Conservation (phyloP, 345 rosid species). For the Citrus unshiu region DNA sequence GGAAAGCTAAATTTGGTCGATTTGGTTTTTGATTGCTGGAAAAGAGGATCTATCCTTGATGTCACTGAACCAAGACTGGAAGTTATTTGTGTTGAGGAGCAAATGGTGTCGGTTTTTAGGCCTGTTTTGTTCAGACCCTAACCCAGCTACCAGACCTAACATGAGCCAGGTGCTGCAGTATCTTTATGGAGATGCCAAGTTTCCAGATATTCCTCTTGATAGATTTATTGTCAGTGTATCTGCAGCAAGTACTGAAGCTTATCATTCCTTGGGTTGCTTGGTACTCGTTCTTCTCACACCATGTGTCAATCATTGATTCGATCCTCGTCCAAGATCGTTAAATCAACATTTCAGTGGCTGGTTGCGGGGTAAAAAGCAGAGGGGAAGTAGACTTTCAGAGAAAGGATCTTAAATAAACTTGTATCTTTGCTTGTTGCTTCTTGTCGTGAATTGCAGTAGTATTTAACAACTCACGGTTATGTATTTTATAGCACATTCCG, state of each 20-base stretch:
- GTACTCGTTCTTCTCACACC: background rate
- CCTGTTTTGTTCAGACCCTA: slow-evolving; percentile 14
- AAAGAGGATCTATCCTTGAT: slow-evolving; percentile 8
- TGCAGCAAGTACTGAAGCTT: background rate
- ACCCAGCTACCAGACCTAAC: slow-evolving; percentile 15
- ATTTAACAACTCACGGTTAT: too few relatives aligned
- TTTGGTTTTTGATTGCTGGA: slow-evolving; percentile 23
- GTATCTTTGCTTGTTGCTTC: background rate
- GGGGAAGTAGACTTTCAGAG: background rate
- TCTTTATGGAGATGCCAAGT: slow-evolving; percentile 24
- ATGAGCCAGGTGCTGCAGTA: slow-evolving; percentile 27
- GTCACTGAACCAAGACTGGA: slow-evolving; percentile 19
- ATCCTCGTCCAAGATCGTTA: slow-evolving; percentile 14
- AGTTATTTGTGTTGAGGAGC: background rate
- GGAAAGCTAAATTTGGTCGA: slow-evolving; percentile 29
- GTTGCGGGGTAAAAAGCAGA: too few relatives aligned
- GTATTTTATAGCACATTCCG: background rate
- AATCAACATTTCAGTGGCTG: slow-evolving; percentile 4
- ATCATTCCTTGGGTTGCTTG: background rate
- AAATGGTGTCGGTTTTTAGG: slow-evolving; percentile 24
- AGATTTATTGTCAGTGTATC: background rate
- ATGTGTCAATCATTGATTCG: slow-evolving; percentile 23
- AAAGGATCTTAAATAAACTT: background rate
- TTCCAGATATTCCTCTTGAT: slow-evolving; percentile 17
- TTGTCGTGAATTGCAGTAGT: too few relatives aligned